Percentiles rank a stretch among this genome's conserved stretches.
These are phyloP conservation scores for Dryadomyces sulphureus DNA, from an alignment of 2,329 filamentous ascomycete species.

Conservation along the genomic window DNA sequence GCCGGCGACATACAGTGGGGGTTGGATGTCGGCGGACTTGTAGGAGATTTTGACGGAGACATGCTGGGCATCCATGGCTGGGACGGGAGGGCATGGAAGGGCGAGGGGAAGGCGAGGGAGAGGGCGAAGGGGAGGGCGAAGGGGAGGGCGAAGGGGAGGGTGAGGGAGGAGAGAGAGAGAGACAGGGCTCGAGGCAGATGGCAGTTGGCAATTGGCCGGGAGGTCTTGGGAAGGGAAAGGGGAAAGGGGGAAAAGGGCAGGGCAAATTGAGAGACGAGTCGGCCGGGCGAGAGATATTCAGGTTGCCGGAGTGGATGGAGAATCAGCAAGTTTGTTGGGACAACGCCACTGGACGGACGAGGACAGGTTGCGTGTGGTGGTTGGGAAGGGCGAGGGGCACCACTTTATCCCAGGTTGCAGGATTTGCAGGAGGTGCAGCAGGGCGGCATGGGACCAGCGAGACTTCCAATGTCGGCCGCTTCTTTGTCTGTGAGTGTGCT, in stretches of 20 bases:
- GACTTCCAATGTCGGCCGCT: too few relatives aligned
- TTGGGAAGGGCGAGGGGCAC: background rate
- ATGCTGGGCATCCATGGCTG: constrained; percentile 20
- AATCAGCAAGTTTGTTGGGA: background rate
- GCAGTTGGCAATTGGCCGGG: too few relatives aligned
- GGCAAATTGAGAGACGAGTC: too few relatives aligned
- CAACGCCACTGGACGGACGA: background rate
- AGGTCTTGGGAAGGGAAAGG: too few relatives aligned
- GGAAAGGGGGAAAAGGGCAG: too few relatives aligned
- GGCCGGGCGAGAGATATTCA: background rate
- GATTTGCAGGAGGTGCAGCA: too few relatives aligned
- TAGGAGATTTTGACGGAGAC: constrained; percentile 44
- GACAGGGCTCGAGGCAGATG: too few relatives aligned
- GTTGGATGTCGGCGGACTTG: constrained; percentile 40
- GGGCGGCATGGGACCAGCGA: too few relatives aligned
- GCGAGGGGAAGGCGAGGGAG: too few relatives aligned
- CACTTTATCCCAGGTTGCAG: too few relatives aligned
- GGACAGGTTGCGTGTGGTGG: background rate
- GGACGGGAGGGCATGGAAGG: background rate
- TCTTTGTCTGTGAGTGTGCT: background rate
- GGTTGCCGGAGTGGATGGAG: too few relatives aligned
- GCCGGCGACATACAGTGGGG: constrained; percentile 57
- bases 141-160: background rate
- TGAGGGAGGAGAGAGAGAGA: background rate
- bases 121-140: background rate